phyloP scores from a whole-genome alignment of 2,329 filamentous ascomycete species.

The Neonectria sp. region DNA sequence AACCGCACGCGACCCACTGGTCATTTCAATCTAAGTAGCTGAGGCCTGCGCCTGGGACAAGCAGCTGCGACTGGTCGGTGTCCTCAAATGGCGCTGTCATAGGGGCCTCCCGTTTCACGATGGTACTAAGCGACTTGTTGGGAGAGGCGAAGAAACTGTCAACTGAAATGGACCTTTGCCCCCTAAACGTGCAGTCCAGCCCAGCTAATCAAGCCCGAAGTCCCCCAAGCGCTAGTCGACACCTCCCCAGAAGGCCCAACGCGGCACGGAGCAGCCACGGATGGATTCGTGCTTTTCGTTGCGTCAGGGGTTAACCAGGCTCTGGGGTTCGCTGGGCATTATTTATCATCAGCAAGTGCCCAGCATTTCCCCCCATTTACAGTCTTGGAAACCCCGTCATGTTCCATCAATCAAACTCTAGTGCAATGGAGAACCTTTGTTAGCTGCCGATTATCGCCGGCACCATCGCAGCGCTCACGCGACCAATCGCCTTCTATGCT shows the following conservation, averaged over 20 bases:
- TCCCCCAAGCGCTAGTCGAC: neutral
- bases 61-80: neutral
- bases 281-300: neutral
- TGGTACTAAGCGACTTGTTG: neutral
- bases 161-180: neutral
- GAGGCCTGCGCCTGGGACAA: too few relatives aligned
- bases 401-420: conserved; percentile 10
- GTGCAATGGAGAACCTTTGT: conserved; percentile 28
- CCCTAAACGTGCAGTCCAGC: neutral
- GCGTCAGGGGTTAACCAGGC: neutral
- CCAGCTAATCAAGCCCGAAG: conserved; percentile 6
- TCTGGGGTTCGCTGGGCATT: conserved; percentile 10
- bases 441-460: conserved; percentile 8
- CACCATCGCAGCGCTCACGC: conserved; percentile 16
- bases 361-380: neutral
- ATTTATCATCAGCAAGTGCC: conserved; percentile 33
- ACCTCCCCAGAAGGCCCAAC: conserved; percentile 1
- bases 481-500: conserved; percentile 3
- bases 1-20: neutral
- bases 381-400: neutral
- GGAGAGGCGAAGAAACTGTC: neutral
- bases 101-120: too few relatives aligned
- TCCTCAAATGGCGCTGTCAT: too few relatives aligned
- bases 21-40: neutral
- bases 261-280: neutral